A percentile compares a stretch with the other conserved stretches of the same genome.
These are phyloP conservation scores for Podosphaera xanthii DNA, from an alignment of 2,329 filamentous ascomycete species.

Conservation along the genomic window DNA sequence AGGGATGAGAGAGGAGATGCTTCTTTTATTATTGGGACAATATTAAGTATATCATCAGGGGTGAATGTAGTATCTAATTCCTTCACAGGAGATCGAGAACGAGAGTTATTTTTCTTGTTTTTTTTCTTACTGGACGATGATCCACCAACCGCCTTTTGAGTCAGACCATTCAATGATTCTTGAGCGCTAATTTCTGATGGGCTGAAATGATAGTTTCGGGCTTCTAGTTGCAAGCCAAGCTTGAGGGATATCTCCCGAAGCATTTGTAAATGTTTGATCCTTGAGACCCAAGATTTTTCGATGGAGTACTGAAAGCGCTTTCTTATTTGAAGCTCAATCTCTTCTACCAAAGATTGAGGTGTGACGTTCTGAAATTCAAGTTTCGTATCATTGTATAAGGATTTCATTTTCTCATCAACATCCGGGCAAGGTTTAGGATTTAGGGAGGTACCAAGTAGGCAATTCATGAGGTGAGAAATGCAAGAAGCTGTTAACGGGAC, in stretches of 20 bases:
- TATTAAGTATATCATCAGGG: constrained; percentile 69
- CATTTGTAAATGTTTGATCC: constrained; percentile 55
- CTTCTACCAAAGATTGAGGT: constrained; percentile 43
- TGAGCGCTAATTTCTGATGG: not conserved
- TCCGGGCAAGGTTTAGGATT: constrained; percentile 62
- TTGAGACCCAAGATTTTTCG: constrained; percentile 39
- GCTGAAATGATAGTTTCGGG: constrained; percentile 51
- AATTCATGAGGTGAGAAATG: constrained; percentile 77
- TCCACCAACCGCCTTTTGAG: constrained; percentile 18
- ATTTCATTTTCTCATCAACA: constrained; percentile 48
- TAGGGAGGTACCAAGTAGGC: constrained; percentile 54
- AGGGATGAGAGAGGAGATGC: constrained; percentile 74
- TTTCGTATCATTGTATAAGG: constrained; percentile 61
- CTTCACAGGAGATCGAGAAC: constrained; percentile 25
- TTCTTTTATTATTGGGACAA: constrained; percentile 90
- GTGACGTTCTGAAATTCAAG: constrained; percentile 61
- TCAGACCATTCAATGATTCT: constrained; percentile 19
- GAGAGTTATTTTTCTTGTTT: constrained; percentile 30
- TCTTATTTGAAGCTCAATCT: constrained; percentile 47
- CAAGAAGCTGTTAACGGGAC: constrained; percentile 59
- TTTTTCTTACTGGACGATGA: constrained; percentile 26
- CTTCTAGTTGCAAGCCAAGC: constrained; percentile 69
- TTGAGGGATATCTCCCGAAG: constrained; percentile 77
- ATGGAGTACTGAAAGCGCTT: constrained; percentile 60
- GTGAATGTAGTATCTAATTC: constrained; percentile 40